Conservation (phyloP, 768 basidiomycete species). For the Chalciporus pseudorubinellus region DNA sequence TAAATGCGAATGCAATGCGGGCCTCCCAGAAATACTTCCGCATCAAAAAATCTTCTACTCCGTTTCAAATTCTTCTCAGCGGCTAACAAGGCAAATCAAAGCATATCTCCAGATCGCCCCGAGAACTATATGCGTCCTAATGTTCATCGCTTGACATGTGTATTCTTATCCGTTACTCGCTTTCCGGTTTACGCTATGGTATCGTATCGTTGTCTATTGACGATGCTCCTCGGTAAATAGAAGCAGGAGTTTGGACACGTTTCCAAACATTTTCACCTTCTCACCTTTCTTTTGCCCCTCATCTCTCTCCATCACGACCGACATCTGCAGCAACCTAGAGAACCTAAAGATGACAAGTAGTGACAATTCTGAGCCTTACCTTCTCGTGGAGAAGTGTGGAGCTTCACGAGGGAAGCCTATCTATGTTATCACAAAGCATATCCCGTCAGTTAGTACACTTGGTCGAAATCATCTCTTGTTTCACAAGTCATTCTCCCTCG, state of each 20-base stretch:
- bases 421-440: conserved; percentile 42
- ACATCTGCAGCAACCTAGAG: conserved; percentile 9
- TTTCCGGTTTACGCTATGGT: conserved; percentile 26
- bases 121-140: conserved; percentile 3
- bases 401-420: conserved; percentile 41
- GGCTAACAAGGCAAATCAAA: conserved; percentile 25
- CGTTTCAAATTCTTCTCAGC: conserved; percentile 20
- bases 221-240: conserved; percentile 31
- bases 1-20: conserved; percentile 26
- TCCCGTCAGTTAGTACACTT: conserved; percentile 34
- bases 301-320: conserved; percentile 16
- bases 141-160: conserved; percentile 27
- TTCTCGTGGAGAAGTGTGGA: conserved; percentile 42
- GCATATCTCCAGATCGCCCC: conserved; percentile 15
- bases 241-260: conserved; percentile 25
- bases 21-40: conserved; percentile 16
- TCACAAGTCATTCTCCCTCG: conserved; percentile 15
- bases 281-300: conserved; percentile 7
- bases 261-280: conserved; percentile 6
- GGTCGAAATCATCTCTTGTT: conserved; percentile 7
- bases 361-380: conserved; percentile 31
- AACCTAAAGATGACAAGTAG: conserved; percentile 21
- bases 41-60: conserved; percentile 14
- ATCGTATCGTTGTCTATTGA: conserved; percentile 24
- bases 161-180: conserved; percentile 30